Evolutionary conservation across 768 basidiomycete genomes (phyloP), one percentile per base, ranked within the genome.

Genomic region (Russula sp.): DNA sequence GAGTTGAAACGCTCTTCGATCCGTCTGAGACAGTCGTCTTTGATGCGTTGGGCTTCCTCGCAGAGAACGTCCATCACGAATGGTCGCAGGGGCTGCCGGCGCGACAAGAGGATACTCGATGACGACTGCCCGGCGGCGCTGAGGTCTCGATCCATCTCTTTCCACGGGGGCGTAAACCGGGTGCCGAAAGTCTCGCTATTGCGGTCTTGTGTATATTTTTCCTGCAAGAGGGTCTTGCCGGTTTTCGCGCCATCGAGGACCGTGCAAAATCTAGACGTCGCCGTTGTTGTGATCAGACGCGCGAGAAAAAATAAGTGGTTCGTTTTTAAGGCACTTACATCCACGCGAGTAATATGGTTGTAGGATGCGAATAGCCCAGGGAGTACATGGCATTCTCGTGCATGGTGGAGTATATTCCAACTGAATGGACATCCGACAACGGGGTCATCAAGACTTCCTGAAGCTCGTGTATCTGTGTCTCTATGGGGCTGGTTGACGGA

Each of bases 191-290:
- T 56, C 26, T 46, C 59, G 1, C 26, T 70, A 18, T 56, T 58
- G 36, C 62, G 57, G 8, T 69, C 66, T 20, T 28, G 52, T 16
- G 61, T 62, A n/a, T 77, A 71, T 18, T 76, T 70, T 0, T 74
- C 69, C 0, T 70, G 71, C 7, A 70, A 69, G 44, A 88, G 76
- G 0, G 74, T 75, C 57, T 81, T 76, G 0, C 87, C 87, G 9
- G 83, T 84, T 68, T 89, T 89, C 9, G 80, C 69, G 1, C 83
- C 81, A 68, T 89, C 87, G 1, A 89, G 78, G 13, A 83, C 76
- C 48, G 78, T 79, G 64, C 81, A 75, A 72, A 83, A 82, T 76
- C 81, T 80, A 54, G 20, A 52, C 1, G 4, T 34, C 14, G 22
- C 24, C n/a, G 5, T 22, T 22, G 28, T 24, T 24, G 28, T 8